Evolutionary conservation across 2,329 filamentous ascomycete genomes (phyloP).

Genomic region (Penicillium concentricum): DNA sequence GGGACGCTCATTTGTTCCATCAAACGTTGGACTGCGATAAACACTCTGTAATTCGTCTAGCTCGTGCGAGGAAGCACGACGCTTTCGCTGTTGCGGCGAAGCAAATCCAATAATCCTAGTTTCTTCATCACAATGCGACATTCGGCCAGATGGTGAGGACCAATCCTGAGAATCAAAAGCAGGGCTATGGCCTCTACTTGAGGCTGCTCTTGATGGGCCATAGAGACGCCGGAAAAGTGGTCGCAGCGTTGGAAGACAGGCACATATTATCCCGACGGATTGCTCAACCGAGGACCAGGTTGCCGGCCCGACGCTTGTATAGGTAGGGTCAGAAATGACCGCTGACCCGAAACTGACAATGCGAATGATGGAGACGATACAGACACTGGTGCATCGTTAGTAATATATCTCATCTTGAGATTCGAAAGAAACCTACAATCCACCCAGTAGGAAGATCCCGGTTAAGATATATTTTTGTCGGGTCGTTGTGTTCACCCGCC

Average conservation of each 20-base stretch:
- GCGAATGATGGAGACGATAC: slow-evolving; percentile 26
- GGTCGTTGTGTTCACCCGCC: slow-evolving; percentile 20
- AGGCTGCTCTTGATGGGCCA: slow-evolving; percentile 1
- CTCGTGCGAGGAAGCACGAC: not conserved
- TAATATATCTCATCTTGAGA: not conserved
- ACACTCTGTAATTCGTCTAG: not conserved
- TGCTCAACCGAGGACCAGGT: slow-evolving; percentile 32
- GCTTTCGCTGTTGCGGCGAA: not conserved
- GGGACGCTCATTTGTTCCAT: not conserved
- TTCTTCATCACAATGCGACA: slow-evolving; percentile 9
- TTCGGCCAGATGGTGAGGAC: not conserved
- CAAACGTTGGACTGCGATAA: not conserved
- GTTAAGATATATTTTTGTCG: slow-evolving; percentile 26
- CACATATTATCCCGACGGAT: slow-evolving; percentile 28
- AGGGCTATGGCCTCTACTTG: not conserved
- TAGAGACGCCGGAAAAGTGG: slow-evolving; percentile 21
- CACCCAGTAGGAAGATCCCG: slow-evolving; percentile 25
- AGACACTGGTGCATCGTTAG: slow-evolving; percentile 18
- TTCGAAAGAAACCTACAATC: slow-evolving; percentile 21
- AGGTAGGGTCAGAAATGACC: slow-evolving; percentile 16
- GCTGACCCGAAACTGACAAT: slow-evolving; percentile 19
- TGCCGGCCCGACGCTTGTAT: slow-evolving; percentile 17
- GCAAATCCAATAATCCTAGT: not conserved
- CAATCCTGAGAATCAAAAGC: not conserved
- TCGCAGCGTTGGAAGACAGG: slow-evolving; percentile 29